Percentiles rank a stretch among this genome's conserved stretches.
Conservation (phyloP, 768 basidiomycete genomes). For the Podaxis carcinomalis region DNA sequence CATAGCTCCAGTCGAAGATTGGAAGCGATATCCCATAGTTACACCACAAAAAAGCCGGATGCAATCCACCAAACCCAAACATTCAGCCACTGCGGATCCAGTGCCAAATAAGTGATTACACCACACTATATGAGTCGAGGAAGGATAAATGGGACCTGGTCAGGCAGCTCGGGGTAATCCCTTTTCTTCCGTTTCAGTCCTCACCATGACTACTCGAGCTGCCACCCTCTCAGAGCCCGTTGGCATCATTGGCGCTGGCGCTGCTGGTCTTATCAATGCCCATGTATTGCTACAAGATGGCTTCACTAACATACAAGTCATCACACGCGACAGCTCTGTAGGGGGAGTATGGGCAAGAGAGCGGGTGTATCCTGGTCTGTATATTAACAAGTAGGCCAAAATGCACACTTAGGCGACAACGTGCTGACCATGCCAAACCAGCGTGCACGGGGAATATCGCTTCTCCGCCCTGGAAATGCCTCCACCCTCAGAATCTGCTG, state of each 20-base stretch:
- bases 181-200: not conserved
- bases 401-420: not conserved
- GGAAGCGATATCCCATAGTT: no score
- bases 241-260: slow-evolving; percentile 54
- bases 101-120: no score
- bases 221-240: slow-evolving; percentile 22
- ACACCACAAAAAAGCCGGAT: no score
- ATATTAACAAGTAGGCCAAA: slow-evolving; percentile 53
- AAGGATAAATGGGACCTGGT: not conserved
- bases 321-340: slow-evolving; percentile 48
- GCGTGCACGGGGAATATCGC: slow-evolving; percentile 60
- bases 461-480: slow-evolving; percentile 58
- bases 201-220: not conserved
- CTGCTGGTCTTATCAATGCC: slow-evolving; percentile 57
- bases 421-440: slow-evolving; percentile 17
- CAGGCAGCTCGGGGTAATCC: not conserved
- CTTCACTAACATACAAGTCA: slow-evolving; percentile 47
- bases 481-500: slow-evolving; percentile 26
- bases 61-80: no score
- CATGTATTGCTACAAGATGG: slow-evolving; percentile 54
- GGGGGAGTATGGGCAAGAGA: slow-evolving; percentile 61
- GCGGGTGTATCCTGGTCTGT: slow-evolving; percentile 51
- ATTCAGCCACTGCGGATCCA: no score
- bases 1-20: no score
- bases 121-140: not conserved